A percentile compares a stretch with the other conserved stretches of the same genome.
Evolutionary conservation across 1,139 yeast species (phyloP).

Genomic region (Debaryomycetaceae sp.): DNA sequence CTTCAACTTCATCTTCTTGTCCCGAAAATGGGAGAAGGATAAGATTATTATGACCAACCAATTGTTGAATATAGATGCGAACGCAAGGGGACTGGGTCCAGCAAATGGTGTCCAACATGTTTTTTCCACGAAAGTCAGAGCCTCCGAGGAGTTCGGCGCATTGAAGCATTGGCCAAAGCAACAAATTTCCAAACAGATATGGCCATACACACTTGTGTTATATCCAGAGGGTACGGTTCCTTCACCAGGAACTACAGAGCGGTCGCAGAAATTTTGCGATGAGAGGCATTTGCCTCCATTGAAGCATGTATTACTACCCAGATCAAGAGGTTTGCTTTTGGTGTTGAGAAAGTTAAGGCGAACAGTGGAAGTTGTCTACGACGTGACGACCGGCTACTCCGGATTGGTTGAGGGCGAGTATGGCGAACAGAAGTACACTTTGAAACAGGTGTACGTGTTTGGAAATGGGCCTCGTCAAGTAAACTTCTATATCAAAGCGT

Average conservation of each 20-base stretch:
- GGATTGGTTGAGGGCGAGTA: slow-evolving; percentile 60
- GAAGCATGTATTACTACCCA: slow-evolving; percentile 71
- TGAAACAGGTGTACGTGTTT: slow-evolving; percentile 57
- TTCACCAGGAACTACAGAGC: slow-evolving; percentile 58
- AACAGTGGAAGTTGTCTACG: slow-evolving; percentile 71
- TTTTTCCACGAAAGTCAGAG: slow-evolving; percentile 19
- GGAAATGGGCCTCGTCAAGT: slow-evolving; percentile 72
- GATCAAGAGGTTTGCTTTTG: slow-evolving; percentile 74
- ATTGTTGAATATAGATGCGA: slow-evolving; percentile 53
- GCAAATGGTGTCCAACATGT: slow-evolving; percentile 43
- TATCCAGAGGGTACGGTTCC: slow-evolving; percentile 97
- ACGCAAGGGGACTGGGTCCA: slow-evolving; percentile 51
- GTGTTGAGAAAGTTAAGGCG: slow-evolving; percentile 55
- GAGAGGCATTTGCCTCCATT: slow-evolving; percentile 47
- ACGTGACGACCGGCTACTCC: slow-evolving; percentile 78
- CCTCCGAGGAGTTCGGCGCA: slow-evolving; percentile 7
- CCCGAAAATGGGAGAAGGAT: slow-evolving; percentile 84
- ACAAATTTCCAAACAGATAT: slow-evolving; percentile 21
- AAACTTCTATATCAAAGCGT: slow-evolving; percentile 60
- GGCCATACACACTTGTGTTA: slow-evolving; percentile 58
- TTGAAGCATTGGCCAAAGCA: slow-evolving; percentile 40
- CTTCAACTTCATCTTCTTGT: slow-evolving; percentile 73
- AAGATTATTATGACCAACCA: slow-evolving; percentile 54
- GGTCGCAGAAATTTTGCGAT: slow-evolving; percentile 55
- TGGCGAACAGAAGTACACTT: slow-evolving; percentile 76